Conservation (phyloP, 2,329 filamentous ascomycete genomes). For the Endoconidiophora polonica region DNA sequence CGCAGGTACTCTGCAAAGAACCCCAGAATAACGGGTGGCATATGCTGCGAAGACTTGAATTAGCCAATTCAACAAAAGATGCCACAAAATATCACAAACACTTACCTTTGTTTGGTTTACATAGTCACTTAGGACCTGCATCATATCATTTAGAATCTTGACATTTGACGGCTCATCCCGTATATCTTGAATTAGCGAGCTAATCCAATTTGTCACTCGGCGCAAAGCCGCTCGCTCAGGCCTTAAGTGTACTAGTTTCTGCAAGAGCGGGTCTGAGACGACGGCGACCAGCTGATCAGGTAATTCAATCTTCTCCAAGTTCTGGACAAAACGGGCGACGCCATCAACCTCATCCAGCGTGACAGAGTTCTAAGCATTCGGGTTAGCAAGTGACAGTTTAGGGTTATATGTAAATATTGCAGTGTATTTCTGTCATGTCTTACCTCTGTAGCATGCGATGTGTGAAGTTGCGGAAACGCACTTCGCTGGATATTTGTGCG, state of each 20-base stretch:
- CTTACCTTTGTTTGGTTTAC: slow-evolving; percentile 38
- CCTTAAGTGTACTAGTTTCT: slow-evolving; percentile 56
- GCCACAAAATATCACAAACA: neutral
- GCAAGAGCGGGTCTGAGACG: slow-evolving; percentile 57
- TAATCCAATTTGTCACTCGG: slow-evolving; percentile 43
- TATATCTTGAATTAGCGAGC: slow-evolving; percentile 37
- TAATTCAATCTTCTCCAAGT: slow-evolving; percentile 61
- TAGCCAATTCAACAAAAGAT: neutral
- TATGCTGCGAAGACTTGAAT: slow-evolving; percentile 19
- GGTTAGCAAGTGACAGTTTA: neutral
- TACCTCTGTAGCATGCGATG: slow-evolving; percentile 54
- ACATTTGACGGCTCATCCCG: slow-evolving; percentile 34
- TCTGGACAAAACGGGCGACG: slow-evolving; percentile 50
- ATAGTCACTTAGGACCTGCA: slow-evolving; percentile 40
- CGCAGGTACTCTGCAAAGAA: slow-evolving; percentile 37
- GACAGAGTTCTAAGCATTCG: slow-evolving; percentile 32
- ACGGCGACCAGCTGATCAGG: slow-evolving; percentile 70
- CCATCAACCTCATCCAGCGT: slow-evolving; percentile 66
- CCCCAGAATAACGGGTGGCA: slow-evolving; percentile 32
- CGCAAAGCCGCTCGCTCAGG: slow-evolving; percentile 34
- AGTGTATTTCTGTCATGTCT: slow-evolving; percentile 12
- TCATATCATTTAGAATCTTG: slow-evolving; percentile 33
- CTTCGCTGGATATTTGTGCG: neutral
- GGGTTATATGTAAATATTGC: neutral
- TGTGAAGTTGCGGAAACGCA: slow-evolving; percentile 53